Evolutionary conservation across 257 asterid species (phyloP).

Genomic region (Striga asiatica): DNA sequence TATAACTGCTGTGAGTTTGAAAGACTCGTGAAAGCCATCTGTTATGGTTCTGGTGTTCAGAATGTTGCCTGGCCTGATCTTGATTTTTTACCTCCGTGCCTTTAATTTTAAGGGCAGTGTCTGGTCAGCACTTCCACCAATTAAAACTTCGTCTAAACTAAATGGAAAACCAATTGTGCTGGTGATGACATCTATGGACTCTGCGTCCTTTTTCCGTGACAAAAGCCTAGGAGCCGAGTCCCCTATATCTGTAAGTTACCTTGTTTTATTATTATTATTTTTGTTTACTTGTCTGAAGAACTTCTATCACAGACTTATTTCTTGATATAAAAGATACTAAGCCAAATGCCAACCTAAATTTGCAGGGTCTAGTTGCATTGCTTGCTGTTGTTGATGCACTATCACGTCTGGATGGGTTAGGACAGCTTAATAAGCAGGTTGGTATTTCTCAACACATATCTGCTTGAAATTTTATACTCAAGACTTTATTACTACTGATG

Average conservation of each 20-base stretch:
- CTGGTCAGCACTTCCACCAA: slow-evolving; percentile 95
- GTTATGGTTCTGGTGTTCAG: slow-evolving; percentile 13
- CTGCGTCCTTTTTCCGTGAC: slow-evolving; percentile 95
- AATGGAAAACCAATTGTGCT: slow-evolving; percentile 56
- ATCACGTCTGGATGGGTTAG: slow-evolving; percentile 50
- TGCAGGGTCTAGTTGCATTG: slow-evolving; percentile 81
- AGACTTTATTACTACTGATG: not conserved
- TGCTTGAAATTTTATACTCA: slow-evolving; percentile 5
- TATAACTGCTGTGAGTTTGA: not conserved
- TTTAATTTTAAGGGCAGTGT: slow-evolving; percentile 91
- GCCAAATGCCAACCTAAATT: slow-evolving; percentile 9
- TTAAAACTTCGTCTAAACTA: slow-evolving; percentile 34
- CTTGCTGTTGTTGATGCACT: slow-evolving; percentile 94
- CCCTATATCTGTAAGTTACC: slow-evolving; percentile 78
- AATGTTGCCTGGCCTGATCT: slow-evolving; percentile 15
- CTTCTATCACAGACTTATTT: not conserved
- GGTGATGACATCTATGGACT: slow-evolving; percentile 82
- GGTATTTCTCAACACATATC: slow-evolving; percentile 10
- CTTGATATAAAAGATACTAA: not conserved
- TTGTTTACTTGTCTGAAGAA: slow-evolving; percentile 6
- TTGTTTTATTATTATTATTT: not conserved
- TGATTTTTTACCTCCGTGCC: slow-evolving; percentile 27
- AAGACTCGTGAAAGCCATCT: slow-evolving; percentile 8
- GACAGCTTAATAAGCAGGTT: slow-evolving; percentile 74
- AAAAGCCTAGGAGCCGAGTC: slow-evolving; percentile 90